phyloP scores from a whole-genome alignment of 768 basidiomycete species.

The Rhizopogon sp. region DNA sequence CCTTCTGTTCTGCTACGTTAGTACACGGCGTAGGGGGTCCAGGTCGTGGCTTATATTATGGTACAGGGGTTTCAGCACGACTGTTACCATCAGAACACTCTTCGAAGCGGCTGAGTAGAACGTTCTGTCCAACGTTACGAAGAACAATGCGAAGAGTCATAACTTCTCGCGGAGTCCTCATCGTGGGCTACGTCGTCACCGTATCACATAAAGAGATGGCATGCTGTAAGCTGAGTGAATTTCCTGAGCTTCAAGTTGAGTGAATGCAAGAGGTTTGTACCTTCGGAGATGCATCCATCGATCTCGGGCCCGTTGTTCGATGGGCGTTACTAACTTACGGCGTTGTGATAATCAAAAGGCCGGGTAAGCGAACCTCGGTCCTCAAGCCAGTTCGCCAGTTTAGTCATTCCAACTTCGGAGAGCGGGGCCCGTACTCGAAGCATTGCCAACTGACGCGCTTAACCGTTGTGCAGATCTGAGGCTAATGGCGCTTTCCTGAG shows the following conservation, averaged over 20 bases:
- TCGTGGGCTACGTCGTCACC: background rate
- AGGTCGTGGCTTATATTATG: background rate
- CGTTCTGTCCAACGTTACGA: background rate
- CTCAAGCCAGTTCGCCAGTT: background rate
- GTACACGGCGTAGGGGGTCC: background rate
- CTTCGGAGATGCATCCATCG: too few species aligned
- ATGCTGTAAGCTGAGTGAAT: background rate
- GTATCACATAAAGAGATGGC: background rate
- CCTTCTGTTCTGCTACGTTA: background rate
- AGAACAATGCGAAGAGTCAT: background rate
- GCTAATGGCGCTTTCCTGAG: background rate
- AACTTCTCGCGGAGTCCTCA: background rate
- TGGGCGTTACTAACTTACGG: background rate
- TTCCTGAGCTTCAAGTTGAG: background rate
- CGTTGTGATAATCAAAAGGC: background rate
- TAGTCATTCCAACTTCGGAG: background rate
- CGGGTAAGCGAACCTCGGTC: background rate
- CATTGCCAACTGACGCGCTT: background rate
- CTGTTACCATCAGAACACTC: background rate
- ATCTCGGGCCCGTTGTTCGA: background rate
- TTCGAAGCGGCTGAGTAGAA: background rate
- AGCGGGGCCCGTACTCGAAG: background rate
- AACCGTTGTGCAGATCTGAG: background rate
- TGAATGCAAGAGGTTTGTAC: background rate
- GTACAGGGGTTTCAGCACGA: background rate